Conservation (phyloP, 1,284 basidiomycete species). For the Cryptococcus hybrid region DNA sequence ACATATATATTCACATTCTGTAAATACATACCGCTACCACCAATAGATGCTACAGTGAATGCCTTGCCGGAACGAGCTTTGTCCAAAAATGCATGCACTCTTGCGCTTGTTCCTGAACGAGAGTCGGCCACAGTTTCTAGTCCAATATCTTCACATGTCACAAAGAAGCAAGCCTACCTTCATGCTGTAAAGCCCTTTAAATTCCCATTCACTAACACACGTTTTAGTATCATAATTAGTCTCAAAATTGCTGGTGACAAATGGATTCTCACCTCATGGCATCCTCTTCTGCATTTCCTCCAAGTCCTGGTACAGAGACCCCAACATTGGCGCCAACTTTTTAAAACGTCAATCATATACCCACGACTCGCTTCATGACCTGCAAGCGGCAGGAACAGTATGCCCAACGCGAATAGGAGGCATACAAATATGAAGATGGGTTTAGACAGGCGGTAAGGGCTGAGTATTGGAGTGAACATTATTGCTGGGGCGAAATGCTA, state of each 20-base stretch:
- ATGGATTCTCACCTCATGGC: background rate
- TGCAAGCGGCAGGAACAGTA: constrained; percentile 7
- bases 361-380: constrained; percentile 6
- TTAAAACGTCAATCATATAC: constrained; percentile 4
- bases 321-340: constrained; percentile 1
- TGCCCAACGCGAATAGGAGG: constrained; percentile 2
- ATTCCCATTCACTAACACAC: constrained; percentile 32
- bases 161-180: constrained; percentile 14
- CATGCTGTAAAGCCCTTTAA: constrained; percentile 33
- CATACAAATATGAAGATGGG: constrained; percentile 5
- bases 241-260: background rate
- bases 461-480: background rate
- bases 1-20: background rate
- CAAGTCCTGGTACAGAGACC: background rate
- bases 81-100: constrained; percentile 37
- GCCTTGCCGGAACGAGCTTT: constrained; percentile 36
- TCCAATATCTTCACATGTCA: background rate
- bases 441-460: constrained; percentile 8
- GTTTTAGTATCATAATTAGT: background rate
- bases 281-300: background rate
- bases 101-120: constrained; percentile 29
- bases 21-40: constrained; percentile 37
- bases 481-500: too few relatives aligned
- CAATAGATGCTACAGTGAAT: constrained; percentile 41
- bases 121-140: background rate